Conservation (phyloP, 768 basidiomycete species). For the Suillus subalutaceus region DNA sequence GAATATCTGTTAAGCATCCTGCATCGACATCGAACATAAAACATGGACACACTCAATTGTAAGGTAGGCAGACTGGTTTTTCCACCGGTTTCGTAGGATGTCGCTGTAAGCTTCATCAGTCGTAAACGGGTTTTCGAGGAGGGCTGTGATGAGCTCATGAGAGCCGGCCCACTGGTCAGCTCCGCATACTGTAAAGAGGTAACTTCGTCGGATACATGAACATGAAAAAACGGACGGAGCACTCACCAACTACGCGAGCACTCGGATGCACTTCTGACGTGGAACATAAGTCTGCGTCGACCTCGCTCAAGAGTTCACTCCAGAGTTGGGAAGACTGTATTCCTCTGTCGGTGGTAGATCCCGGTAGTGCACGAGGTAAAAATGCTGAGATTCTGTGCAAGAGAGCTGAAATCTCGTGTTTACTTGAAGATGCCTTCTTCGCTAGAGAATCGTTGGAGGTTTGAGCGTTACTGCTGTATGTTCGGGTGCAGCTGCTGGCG, state of each 20-base stretch:
- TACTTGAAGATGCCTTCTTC: constrained; percentile 7
- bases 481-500: background rate
- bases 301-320: constrained; percentile 44
- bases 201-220: constrained; percentile 9
- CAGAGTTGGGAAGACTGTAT: constrained; percentile 47
- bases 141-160: constrained; percentile 64
- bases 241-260: constrained; percentile 54
- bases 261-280: constrained; percentile 35
- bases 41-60: constrained; percentile 29
- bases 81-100: constrained; percentile 54
- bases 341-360: constrained; percentile 19
- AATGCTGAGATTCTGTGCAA: constrained; percentile 52
- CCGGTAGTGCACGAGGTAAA: constrained; percentile 46
- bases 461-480: background rate
- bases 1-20: background rate
- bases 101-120: constrained; percentile 49
- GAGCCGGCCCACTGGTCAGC: constrained; percentile 56
- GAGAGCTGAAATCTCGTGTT: constrained; percentile 43
- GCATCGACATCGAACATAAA: background rate
- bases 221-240: background rate
- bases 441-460: background rate
- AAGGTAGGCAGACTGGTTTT: constrained; percentile 27
- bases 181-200: constrained; percentile 51
- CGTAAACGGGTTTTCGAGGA: constrained; percentile 71
- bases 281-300: constrained; percentile 32